Evolutionary conservation across 345 rosid genomes (phyloP).

Genomic region (Murraya paniculata): DNA sequence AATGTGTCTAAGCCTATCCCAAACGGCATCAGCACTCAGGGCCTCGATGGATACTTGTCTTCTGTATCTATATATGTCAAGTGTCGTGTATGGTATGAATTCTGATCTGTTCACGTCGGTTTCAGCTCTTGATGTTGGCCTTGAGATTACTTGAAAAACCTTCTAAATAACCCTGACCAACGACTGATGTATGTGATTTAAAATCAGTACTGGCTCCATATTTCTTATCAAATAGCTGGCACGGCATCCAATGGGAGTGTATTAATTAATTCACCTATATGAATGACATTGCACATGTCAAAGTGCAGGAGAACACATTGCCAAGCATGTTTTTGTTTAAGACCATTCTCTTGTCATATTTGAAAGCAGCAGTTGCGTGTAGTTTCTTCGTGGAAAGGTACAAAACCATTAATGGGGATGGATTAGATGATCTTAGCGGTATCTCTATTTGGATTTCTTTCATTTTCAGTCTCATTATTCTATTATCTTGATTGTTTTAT

Average conservation of each 20-base stretch:
- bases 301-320: background rate
- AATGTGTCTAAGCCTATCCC: background rate
- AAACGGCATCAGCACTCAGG: background rate
- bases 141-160: background rate
- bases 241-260: background rate
- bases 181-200: background rate
- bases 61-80: background rate
- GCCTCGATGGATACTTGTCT: background rate
- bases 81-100: background rate
- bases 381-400: background rate
- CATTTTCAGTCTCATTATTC: background rate
- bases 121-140: background rate
- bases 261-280: background rate
- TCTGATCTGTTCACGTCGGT: background rate
- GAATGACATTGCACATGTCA: background rate
- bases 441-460: constrained; percentile 9
- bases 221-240: constrained; percentile 11
- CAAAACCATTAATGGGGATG: background rate
- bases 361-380: no score
- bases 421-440: background rate
- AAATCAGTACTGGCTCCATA: background rate
- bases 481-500: background rate
- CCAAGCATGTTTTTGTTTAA: background rate
- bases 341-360: background rate
- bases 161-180: background rate